These are phyloP conservation scores for Gillenia trifoliata DNA, from an alignment of 306 rosid species.

Conservation along the genomic window DNA sequence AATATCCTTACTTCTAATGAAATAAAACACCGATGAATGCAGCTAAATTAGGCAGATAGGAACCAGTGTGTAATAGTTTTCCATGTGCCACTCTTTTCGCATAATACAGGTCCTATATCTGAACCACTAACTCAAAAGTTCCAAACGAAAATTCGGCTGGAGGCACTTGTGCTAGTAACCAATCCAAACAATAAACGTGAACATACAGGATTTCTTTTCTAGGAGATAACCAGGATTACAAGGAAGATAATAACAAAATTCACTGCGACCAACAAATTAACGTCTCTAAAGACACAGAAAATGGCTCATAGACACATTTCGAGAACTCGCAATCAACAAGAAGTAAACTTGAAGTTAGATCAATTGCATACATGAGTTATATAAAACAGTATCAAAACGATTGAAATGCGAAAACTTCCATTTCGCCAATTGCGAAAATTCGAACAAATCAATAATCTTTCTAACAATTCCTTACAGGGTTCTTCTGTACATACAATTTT, in stretches of 20 bases:
- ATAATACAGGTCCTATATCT: not conserved
- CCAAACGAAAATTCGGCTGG: not conserved
- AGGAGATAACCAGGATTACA: not conserved
- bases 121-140: not conserved
- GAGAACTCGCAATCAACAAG: not conserved
- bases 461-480: constrained; percentile 14
- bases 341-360: not conserved
- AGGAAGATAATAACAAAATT: not conserved
- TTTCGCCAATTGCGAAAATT: not conserved
- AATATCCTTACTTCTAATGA: not conserved
- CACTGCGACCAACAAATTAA: no score
- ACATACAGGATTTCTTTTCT: not conserved
- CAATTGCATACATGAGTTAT: not conserved
- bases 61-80: not conserved
- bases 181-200: not conserved
- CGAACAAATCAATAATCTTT: constrained; percentile 7
- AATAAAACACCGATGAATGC: not conserved
- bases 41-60: not conserved
- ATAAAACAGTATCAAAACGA: constrained; percentile 7
- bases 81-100: not conserved
- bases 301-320: not conserved
- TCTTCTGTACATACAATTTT: constrained; percentile 10
- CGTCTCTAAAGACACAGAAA: not conserved
- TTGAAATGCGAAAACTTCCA: not conserved
- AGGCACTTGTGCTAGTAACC: not conserved